Evolutionary conservation across 129 eudicot species (phyloP), one percentile per base, ranked within the genome.

Genomic region (Erigeron canadensis): DNA sequence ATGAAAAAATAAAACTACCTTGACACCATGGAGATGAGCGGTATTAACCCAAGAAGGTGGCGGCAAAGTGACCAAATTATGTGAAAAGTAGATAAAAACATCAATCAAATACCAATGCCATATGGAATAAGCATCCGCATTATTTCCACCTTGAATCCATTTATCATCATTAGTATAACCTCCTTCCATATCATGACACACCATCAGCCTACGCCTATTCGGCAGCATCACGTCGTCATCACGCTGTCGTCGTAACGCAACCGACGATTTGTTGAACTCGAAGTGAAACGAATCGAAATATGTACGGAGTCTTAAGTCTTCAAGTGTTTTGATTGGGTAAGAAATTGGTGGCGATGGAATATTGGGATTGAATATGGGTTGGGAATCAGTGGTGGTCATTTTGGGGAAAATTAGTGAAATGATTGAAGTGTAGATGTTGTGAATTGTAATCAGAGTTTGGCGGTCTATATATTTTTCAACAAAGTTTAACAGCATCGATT

Each of bases 91-190:
- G 7, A 92, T 91, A 45, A 92, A 92, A 63, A 92, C 95, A 65
- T 92, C 96, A 15, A 92, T 89, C 87, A 92, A 81, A 84, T 83
- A 89, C 98, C 98, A 92, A 72, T 92, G 96, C 98, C 98, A 92
- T 11, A 92, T 86, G 23, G 88, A 81, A 71, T 86, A 89, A 7
- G 91, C 89, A 50, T 85, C 96, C 9, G 80, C 67, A 69, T 89
- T 87, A 37, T 13, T 66, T 63, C 98, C 96, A 0, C 96, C 98
- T 75, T 92, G 98, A 5, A 89, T 71, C 84, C 92, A 87, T 78
- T 77, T 86, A 77, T 92, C 98, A 72, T 92, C 98, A 34, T 50
- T 8, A 7, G 18, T 64, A 28, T 92, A 92, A 9, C 98, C 98
- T 63, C 96, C 98, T 12, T 72, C 84, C 98, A 92, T 89, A 75